phyloP scores from a whole-genome alignment of 2,329 filamentous ascomycete species.

The Cytospora mali region DNA sequence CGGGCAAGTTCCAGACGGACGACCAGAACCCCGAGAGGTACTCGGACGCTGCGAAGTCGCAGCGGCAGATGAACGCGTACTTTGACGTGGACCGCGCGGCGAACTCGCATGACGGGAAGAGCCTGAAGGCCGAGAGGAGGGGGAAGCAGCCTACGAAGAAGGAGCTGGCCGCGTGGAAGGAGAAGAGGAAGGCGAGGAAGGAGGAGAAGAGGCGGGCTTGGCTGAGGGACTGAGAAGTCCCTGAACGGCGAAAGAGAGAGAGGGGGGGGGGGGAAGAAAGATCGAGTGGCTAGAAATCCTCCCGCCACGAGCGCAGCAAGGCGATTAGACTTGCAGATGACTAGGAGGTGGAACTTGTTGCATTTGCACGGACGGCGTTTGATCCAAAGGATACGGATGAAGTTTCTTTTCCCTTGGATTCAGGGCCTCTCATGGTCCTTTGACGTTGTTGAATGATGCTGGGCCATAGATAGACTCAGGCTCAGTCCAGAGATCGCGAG shows the following conservation, averaged over 20 bases:
- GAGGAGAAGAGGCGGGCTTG: constrained; percentile 93
- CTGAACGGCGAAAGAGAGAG: background rate
- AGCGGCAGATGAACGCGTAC: constrained; percentile 87
- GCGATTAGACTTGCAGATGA: background rate
- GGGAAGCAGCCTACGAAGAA: constrained; percentile 82
- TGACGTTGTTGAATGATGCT: background rate
- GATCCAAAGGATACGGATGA: background rate
- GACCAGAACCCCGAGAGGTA: constrained; percentile 73
- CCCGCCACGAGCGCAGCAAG: background rate
- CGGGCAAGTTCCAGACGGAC: constrained; percentile 75
- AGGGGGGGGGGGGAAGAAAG: too few relatives aligned
- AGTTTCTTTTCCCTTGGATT: background rate
- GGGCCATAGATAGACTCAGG: background rate
- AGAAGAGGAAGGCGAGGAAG: constrained; percentile 86
- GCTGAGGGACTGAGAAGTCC: constrained; percentile 71
- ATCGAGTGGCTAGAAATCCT: background rate
- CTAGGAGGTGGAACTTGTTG: background rate
- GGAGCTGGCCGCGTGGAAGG: constrained; percentile 88
- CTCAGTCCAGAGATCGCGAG: background rate
- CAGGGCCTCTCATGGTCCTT: background rate
- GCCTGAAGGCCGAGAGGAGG: constrained; percentile 86
- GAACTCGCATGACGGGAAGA: constrained; percentile 86
- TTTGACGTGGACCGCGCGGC: constrained; percentile 96
- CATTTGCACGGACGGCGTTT: background rate
- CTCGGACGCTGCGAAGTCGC: constrained; percentile 84